phyloP scores from a whole-genome alignment of 306 rosid genomes.

The Cucurbita moschata region DNA sequence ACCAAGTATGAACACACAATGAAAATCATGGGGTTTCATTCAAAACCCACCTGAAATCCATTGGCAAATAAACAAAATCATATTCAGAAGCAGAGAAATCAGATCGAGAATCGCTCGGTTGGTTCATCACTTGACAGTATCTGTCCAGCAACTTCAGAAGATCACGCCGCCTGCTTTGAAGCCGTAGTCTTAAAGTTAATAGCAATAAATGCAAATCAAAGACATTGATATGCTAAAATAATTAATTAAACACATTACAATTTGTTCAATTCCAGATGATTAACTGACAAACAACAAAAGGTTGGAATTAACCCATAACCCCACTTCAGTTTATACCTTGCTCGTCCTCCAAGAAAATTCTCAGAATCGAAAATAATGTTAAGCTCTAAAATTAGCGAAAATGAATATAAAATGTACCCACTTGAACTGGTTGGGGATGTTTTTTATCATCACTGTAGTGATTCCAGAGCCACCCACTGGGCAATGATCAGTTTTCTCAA shows the following conservation, averaged over 20 bases:
- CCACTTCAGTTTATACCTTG: neutral
- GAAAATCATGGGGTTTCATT: neutral
- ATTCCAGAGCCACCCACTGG: neutral
- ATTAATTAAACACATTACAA: neutral
- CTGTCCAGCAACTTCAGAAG: neutral
- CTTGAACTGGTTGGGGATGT: slow-evolving; percentile 23
- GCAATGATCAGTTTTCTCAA: neutral
- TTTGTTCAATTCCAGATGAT: neutral
- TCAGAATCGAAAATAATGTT: neutral
- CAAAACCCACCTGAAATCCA: slow-evolving; percentile 15
- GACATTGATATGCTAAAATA: neutral
- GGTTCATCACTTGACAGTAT: slow-evolving; percentile 7
- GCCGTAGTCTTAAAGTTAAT: neutral
- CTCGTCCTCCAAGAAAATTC: neutral
- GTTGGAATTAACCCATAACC: neutral
- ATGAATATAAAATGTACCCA: neutral
- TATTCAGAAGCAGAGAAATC: slow-evolving; percentile 1
- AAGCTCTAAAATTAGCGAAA: neutral
- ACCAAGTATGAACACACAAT: neutral
- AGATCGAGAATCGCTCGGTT: neutral
- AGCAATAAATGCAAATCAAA: neutral
- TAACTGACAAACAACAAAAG: neutral
- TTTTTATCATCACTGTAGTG: slow-evolving; percentile 18
- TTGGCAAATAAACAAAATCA: slow-evolving; percentile 13
- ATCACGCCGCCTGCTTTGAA: slow-evolving; percentile 8